Base-by-base conservation (phyloP, 2,329 filamentous ascomycete species). In the Waltergamsia citrina region DNA sequence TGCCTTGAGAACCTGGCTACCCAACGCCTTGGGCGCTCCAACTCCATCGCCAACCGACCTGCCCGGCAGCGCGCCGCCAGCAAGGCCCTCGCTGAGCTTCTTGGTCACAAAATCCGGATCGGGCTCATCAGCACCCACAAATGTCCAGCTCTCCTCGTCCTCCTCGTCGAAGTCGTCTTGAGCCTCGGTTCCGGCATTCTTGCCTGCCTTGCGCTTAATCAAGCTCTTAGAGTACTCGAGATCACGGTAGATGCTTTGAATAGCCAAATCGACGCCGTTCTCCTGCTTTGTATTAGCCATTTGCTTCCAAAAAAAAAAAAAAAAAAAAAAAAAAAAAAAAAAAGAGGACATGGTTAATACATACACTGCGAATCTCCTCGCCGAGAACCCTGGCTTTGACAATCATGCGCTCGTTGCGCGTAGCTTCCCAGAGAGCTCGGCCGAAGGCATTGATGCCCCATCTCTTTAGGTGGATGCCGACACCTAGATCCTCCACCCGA, bases 211-310 rank as follows among this genome's bases (percentile, higher is more conserved):
- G 37, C 65, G 74, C 56, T 82, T 84, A 53, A 94, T 82, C 29
- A 96, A 67, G 12, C 81, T 81, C 56, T 76, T 84, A 24, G 92
- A 88, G 48, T 95, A 95, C 52, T 96, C 92, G 36, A 96, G 71
- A 53, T 96, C 90, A 27, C 92, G 82, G 53, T 96, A 98, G 37
- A 98, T 85, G 39, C 78, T 84, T 56, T 94, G 85, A 41, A 96
- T 92, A 6, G 90, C 92, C 5, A 71, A 83, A 31, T 81, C 78
- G n/a, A 95, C 87, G 23, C 92, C 92, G 43, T 86, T 78, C 56
- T 98, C 90, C 82, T 93, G 41, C 38, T 38, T 19, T 20, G 18
- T 19, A 12, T 27, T 20, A 32, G 33, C 25, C 15, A 30, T 26
- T 11, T 22, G 4, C 23, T 14, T 7, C n/a, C n/a, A n/a, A n/a